These are phyloP conservation scores for Russula griseocarnosa DNA, from an alignment of 768 basidiomycete genomes.

Conservation along the genomic window DNA sequence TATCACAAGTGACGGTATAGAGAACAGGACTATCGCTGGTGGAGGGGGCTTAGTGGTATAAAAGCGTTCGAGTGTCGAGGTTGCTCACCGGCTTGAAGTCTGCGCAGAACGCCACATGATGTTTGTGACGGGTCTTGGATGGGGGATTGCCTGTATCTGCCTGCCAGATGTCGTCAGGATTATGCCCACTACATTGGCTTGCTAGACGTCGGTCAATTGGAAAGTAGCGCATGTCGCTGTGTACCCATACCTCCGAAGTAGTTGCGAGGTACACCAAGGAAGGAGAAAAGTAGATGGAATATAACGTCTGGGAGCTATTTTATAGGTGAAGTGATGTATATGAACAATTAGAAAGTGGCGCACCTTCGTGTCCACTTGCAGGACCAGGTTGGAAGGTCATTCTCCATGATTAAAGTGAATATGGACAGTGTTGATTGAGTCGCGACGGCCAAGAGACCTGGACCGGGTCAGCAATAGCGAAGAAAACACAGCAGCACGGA, in stretches of 20 bases:
- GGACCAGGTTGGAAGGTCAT: conserved; percentile 80
- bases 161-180: conserved; percentile 71
- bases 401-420: conserved; percentile 73
- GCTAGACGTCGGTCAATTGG: conserved; percentile 38
- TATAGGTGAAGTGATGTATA: conserved; percentile 10
- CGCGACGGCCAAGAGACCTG: conserved; percentile 74
- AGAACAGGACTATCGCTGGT: conserved; percentile 69
- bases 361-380: conserved; percentile 71
- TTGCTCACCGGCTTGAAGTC: conserved; percentile 58
- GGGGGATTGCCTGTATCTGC: conserved; percentile 62
- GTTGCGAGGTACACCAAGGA: conserved; percentile 72
- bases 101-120: conserved; percentile 71
- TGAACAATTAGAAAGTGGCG: conserved; percentile 23
- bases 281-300: conserved; percentile 62
- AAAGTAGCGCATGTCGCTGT: background rate
- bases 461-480: conserved; percentile 30
- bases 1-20: conserved; percentile 80
- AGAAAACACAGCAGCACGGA: conserved; percentile 19
- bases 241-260: conserved; percentile 46
- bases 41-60: conserved; percentile 15
- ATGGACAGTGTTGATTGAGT: conserved; percentile 58
- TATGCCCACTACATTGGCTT: conserved; percentile 55
- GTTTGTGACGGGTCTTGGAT: conserved; percentile 69
- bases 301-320: conserved; percentile 47
- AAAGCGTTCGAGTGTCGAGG: conserved; percentile 12